Conservation (phyloP, 192 early-diverging fungal species). For the Coemansia sp. region DNA sequence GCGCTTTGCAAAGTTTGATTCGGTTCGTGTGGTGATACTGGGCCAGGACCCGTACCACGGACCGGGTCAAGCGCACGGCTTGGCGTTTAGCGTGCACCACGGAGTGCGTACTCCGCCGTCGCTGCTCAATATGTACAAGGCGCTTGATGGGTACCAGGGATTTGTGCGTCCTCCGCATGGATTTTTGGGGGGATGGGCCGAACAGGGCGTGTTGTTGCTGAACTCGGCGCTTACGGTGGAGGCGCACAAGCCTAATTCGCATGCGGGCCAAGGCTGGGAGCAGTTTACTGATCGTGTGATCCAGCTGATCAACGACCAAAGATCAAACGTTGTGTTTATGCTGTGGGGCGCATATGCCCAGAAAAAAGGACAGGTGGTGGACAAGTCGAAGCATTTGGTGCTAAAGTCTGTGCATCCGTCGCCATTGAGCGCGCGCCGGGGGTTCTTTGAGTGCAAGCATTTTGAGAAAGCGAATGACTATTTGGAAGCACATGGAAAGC, state of each 20-base stretch:
- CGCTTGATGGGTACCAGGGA: conserved; percentile 68
- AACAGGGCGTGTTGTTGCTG: conserved; percentile 85
- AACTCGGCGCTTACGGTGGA: conserved; percentile 89
- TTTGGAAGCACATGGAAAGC: conserved; percentile 47
- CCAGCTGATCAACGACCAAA: conserved; percentile 63
- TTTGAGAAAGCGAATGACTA: conserved; percentile 89
- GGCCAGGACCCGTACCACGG: conserved; percentile 88
- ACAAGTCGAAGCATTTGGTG: conserved; percentile 80
- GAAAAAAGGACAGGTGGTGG: conserved; percentile 75
- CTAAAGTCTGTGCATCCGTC: conserved; percentile 87
- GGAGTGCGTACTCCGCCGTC: conserved; percentile 81
- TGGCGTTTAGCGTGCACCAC: conserved; percentile 87
- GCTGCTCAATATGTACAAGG: conserved; percentile 88
- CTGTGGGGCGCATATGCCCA: conserved; percentile 91
- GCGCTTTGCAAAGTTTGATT: conserved; percentile 64
- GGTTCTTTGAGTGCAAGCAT: conserved; percentile 84
- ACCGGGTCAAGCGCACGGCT: conserved; percentile 79
- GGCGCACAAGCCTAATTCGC: conserved; percentile 74
- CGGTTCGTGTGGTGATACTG: conserved; percentile 85
- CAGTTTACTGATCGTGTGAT: conserved; percentile 84
- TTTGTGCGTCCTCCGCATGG: conserved; percentile 78
- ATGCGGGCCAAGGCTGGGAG: conserved; percentile 82
- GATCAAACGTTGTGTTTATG: conserved; percentile 79
- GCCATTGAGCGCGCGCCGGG: conserved; percentile 81
- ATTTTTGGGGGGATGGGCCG: conserved; percentile 75